These are phyloP conservation scores for Priceomyces medius DNA, from an alignment of 805 yeast species.

Conservation along the genomic window DNA sequence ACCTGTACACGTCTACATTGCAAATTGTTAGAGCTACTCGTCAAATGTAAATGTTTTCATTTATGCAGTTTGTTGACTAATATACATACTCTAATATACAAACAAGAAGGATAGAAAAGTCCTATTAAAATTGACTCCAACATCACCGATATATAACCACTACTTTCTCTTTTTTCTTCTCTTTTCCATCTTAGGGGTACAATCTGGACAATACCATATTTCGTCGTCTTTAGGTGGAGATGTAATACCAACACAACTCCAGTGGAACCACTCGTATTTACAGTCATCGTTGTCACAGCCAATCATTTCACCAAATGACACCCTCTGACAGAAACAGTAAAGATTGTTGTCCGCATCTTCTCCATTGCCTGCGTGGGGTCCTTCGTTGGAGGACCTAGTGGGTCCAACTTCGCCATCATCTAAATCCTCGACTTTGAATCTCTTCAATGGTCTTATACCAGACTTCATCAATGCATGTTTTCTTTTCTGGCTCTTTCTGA, in stretches of 20 bases:
- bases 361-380: slow-evolving; percentile 27
- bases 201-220: slow-evolving; percentile 88
- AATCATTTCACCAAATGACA: slow-evolving; percentile 95
- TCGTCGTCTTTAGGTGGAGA: slow-evolving; percentile 84
- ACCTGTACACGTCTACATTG: too few species aligned
- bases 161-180: slow-evolving; percentile 41
- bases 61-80: too few species aligned
- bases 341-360: slow-evolving; percentile 46
- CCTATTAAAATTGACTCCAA: too few species aligned
- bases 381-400: slow-evolving; percentile 12
- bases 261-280: slow-evolving; percentile 93
- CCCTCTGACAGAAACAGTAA: slow-evolving; percentile 93
- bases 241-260: slow-evolving; percentile 86
- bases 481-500: slow-evolving; percentile 26
- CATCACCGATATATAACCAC: too few species aligned
- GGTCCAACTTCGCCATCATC: slow-evolving; percentile 15
- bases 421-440: slow-evolving; percentile 21
- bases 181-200: slow-evolving; percentile 53
- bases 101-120: too few species aligned
- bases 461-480: slow-evolving; percentile 15
- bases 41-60: too few species aligned
- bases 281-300: slow-evolving; percentile 94
- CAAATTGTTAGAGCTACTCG: too few species aligned
- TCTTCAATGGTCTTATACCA: slow-evolving; percentile 18
- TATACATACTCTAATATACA: too few species aligned